phyloP scores from a whole-genome alignment of 176 grass and related monocot genomes.

The Zoysia japonica region DNA sequence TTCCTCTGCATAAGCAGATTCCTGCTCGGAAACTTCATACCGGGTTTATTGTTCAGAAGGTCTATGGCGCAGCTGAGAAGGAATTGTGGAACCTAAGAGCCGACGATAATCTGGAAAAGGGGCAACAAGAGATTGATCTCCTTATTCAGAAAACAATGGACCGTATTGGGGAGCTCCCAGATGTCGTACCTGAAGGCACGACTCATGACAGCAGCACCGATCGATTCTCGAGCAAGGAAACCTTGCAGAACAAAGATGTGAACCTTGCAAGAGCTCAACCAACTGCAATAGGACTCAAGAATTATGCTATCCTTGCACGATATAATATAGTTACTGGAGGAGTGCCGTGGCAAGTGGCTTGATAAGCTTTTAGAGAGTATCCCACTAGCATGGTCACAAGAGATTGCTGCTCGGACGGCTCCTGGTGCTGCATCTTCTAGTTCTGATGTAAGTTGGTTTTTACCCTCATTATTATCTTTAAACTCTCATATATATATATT shows the following conservation, averaged over 20 bases:
- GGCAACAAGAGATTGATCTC: slow-evolving; percentile 72
- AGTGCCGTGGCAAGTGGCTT: slow-evolving; percentile 61
- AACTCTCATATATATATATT: slow-evolving; percentile 19
- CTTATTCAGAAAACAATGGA: slow-evolving; percentile 78
- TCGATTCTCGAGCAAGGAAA: too few species aligned
- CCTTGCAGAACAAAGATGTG: background rate
- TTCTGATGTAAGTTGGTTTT: slow-evolving; percentile 47
- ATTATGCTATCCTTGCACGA: slow-evolving; percentile 49
- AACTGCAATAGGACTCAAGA: slow-evolving; percentile 13
- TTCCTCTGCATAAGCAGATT: slow-evolving; percentile 75
- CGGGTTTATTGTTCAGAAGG: slow-evolving; percentile 91
- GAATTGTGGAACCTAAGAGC: slow-evolving; percentile 86
- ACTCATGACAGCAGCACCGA: too few species aligned
- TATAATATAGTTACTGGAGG: slow-evolving; percentile 61
- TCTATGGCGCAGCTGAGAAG: slow-evolving; percentile 76
- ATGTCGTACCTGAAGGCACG: background rate
- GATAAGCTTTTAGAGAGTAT: slow-evolving; percentile 83
- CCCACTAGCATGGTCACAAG: slow-evolving; percentile 46
- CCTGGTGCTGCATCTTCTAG: too few species aligned
- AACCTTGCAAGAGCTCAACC: slow-evolving; percentile 42
- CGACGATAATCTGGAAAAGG: slow-evolving; percentile 75
- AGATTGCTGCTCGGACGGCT: slow-evolving; percentile 5
- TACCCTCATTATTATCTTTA: slow-evolving; percentile 18
- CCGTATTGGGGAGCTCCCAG: slow-evolving; percentile 68
- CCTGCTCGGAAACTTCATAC: slow-evolving; percentile 72